Percentiles rank a stretch among this genome's conserved stretches.
These are phyloP conservation scores for Solanum chiquidenum DNA, from an alignment of 257 asterid genomes.

Conservation along the genomic window DNA sequence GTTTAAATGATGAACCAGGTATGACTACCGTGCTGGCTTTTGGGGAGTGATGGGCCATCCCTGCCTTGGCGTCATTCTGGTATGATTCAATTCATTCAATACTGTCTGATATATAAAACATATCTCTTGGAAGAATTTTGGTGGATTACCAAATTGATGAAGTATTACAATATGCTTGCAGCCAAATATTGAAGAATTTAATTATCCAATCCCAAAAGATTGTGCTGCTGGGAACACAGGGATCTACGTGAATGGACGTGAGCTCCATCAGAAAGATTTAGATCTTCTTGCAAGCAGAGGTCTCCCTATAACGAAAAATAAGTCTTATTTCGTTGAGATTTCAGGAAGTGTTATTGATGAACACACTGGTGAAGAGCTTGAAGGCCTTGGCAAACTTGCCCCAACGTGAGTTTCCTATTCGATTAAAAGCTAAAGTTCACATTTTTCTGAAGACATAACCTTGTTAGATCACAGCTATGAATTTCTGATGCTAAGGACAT, in stretches of 20 bases:
- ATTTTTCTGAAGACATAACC: not conserved
- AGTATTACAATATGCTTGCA: slow-evolving; percentile 21
- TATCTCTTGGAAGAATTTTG: not conserved
- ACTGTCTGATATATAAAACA: not conserved
- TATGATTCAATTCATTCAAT: slow-evolving; percentile 35
- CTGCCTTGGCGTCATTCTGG: slow-evolving; percentile 81
- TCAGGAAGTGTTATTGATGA: slow-evolving; percentile 78
- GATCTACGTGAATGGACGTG: slow-evolving; percentile 78
- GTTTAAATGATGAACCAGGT: slow-evolving; percentile 37
- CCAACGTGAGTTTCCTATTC: slow-evolving; percentile 63
- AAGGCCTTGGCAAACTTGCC: slow-evolving; percentile 88
- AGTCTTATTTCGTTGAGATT: slow-evolving; percentile 61
- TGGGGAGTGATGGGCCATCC: slow-evolving; percentile 98
- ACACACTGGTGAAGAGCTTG: slow-evolving; percentile 75
- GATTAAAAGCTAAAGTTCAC: not conserved
- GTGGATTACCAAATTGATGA: not conserved
- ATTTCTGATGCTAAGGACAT: not conserved
- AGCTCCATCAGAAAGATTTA: slow-evolving; percentile 76
- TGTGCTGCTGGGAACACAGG: slow-evolving; percentile 85
- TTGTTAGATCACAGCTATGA: not conserved
- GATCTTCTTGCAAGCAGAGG: slow-evolving; percentile 78
- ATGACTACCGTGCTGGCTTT: slow-evolving; percentile 79
- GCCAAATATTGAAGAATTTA: slow-evolving; percentile 88
- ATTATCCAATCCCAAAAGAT: slow-evolving; percentile 52
- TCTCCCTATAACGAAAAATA: slow-evolving; percentile 50